A percentile compares a stretch with the other conserved stretches of the same genome.
These are phyloP conservation scores for Gossypium anomalum DNA, from an alignment of 345 rosid species.

Conservation along the genomic window DNA sequence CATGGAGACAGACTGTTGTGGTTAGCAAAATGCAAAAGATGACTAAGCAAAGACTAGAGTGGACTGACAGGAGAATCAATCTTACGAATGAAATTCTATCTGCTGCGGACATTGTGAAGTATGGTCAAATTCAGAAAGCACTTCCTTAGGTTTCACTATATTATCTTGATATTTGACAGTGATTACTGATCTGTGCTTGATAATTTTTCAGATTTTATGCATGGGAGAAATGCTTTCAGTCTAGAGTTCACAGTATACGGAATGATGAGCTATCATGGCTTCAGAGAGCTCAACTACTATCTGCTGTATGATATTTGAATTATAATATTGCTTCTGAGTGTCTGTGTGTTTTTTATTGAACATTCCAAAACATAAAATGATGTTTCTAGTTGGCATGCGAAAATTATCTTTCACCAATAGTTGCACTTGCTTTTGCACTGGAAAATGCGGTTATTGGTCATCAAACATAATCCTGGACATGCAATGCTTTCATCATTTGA, in stretches of 20 bases:
- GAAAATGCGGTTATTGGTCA: not conserved
- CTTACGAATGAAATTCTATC: constrained; percentile 85
- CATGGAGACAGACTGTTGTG: constrained; percentile 52
- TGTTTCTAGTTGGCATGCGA: not conserved
- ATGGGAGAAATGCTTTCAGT: constrained; percentile 92
- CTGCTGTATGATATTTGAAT: constrained; percentile 53
- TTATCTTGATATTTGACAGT: constrained; percentile 5
- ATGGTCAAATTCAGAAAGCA: constrained; percentile 24
- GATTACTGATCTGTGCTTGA: constrained; percentile 8
- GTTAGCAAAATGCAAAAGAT: constrained; percentile 83
- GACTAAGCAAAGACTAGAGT: constrained; percentile 87
- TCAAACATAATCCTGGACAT: not conserved
- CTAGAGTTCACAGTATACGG: constrained; percentile 61
- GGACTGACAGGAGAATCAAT: constrained; percentile 91
- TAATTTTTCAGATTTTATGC: constrained; percentile 69
- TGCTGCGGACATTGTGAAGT: constrained; percentile 95
- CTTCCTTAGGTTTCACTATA: constrained; percentile 4
- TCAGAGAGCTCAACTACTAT: constrained; percentile 69
- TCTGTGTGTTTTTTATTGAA: not conserved
- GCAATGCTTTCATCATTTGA: not conserved
- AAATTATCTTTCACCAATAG: not conserved
- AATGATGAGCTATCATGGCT: constrained; percentile 84
- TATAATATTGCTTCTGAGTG: not conserved
- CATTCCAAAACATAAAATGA: not conserved
- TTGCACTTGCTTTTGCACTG: not conserved